These are phyloP conservation scores for Botryotinia convoluta DNA, from an alignment of 2,329 filamentous ascomycete species.

Conservation along the genomic window DNA sequence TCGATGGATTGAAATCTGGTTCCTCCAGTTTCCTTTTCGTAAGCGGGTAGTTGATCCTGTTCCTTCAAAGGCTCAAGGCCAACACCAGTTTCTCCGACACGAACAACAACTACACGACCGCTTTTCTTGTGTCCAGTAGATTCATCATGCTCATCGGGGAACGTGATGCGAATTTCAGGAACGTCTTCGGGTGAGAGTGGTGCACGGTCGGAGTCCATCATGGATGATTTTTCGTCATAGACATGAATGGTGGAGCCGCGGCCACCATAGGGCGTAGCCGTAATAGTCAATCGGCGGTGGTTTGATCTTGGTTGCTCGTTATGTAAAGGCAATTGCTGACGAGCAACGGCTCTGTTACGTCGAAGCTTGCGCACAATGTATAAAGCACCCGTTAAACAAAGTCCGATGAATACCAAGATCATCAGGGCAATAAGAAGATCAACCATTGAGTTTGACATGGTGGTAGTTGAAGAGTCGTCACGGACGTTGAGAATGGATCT, in stretches of 20 bases:
- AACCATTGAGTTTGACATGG: slow-evolving; percentile 60
- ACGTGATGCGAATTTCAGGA: slow-evolving; percentile 96
- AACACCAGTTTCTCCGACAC: slow-evolving; percentile 82
- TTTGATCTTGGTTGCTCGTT: slow-evolving; percentile 51
- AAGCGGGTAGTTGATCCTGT: slow-evolving; percentile 78
- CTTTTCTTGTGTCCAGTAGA: slow-evolving; percentile 70
- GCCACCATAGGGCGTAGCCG: slow-evolving; percentile 44
- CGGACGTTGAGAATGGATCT: slow-evolving; percentile 50
- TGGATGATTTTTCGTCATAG: slow-evolving; percentile 74
- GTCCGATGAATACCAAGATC: slow-evolving; percentile 69
- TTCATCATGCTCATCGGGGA: slow-evolving; percentile 92
- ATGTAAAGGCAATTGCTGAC: slow-evolving; percentile 66
- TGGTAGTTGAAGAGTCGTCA: slow-evolving; percentile 41
- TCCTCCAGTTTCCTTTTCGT: slow-evolving; percentile 71
- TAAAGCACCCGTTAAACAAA: slow-evolving; percentile 66
- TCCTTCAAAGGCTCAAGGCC: slow-evolving; percentile 82
- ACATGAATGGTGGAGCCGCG: slow-evolving; percentile 70
- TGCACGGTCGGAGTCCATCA: slow-evolving; percentile 73
- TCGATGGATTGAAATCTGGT: slow-evolving; percentile 90
- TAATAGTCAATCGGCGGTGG: slow-evolving; percentile 56
- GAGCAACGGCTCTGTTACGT: slow-evolving; percentile 44
- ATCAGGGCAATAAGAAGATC: slow-evolving; percentile 78
- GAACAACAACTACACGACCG: slow-evolving; percentile 86
- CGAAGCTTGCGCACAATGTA: slow-evolving; percentile 70
- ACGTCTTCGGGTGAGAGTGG: slow-evolving; percentile 78